These are phyloP conservation scores for Fraxinus velutina DNA, from an alignment of 305 asterid species.

Conservation along the genomic window DNA sequence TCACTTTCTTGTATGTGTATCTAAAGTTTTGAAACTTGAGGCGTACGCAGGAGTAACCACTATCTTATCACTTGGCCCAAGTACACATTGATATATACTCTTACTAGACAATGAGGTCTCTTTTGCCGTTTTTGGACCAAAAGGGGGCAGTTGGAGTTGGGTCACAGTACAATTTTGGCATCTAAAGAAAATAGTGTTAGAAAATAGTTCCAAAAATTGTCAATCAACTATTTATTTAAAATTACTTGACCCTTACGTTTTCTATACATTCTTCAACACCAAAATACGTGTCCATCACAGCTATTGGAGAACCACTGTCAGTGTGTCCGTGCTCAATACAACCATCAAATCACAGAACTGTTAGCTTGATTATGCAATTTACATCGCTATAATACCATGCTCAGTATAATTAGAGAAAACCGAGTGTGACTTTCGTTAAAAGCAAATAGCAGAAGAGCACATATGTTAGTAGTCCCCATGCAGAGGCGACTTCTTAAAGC, in stretches of 20 bases:
- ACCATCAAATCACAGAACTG: not conserved
- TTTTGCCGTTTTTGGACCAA: not conserved
- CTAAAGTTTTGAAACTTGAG: not conserved
- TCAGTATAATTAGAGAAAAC: not conserved
- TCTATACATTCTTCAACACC: not conserved
- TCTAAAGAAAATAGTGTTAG: not conserved
- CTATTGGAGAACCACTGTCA: not conserved
- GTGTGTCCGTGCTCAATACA: not conserved
- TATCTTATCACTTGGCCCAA: conserved; percentile 3
- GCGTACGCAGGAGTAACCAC: not conserved
- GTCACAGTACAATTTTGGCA: not conserved
- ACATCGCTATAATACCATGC: not conserved
- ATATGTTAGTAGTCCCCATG: not conserved
- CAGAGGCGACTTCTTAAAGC: not conserved
- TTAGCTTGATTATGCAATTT: not conserved
- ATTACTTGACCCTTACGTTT: not conserved
- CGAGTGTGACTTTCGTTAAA: not conserved
- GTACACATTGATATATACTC: not conserved
- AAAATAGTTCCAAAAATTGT: not conserved
- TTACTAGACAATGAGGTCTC: conserved; percentile 6
- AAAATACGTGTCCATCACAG: not conserved
- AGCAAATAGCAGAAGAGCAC: not conserved
- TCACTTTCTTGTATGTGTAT: not conserved
- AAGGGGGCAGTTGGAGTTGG: not conserved
- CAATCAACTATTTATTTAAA: not conserved